A percentile compares a stretch with the other conserved stretches of the same genome.
Conservation (phyloP, 2,329 filamentous ascomycete genomes). For the Chaetomium sp. region DNA sequence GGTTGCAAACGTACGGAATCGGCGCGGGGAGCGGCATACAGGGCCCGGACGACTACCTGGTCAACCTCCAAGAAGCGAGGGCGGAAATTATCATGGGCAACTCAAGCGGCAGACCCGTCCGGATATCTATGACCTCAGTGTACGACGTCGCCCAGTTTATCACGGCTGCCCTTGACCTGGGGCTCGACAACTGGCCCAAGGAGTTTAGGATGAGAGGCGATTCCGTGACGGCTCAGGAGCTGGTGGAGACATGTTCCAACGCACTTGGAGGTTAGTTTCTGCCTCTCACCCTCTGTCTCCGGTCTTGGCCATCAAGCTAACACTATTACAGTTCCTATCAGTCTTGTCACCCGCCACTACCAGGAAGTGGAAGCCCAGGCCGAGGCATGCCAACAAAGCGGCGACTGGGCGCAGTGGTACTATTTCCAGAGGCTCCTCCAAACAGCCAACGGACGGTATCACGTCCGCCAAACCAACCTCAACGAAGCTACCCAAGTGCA, state of each 20-base stretch:
- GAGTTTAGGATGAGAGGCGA: conserved; percentile 73
- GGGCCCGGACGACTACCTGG: conserved; percentile 65
- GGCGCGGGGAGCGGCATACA: conserved; percentile 57
- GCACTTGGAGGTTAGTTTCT: conserved; percentile 51
- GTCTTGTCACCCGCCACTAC: conserved; percentile 44
- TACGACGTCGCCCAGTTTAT: conserved; percentile 72
- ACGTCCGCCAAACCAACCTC: conserved; percentile 62
- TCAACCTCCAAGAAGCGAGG: conserved; percentile 60
- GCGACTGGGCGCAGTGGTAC: conserved; percentile 52
- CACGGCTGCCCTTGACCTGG: conserved; percentile 67
- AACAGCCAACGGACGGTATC: conserved; percentile 68
- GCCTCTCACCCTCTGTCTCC: conserved; percentile 12
- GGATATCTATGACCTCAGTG: conserved; percentile 68
- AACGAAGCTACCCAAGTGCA: conserved; percentile 53
- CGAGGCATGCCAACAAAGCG: conserved; percentile 48
- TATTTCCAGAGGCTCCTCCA: conserved; percentile 65
- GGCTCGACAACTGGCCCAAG: conserved; percentile 61
- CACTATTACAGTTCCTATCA: conserved; percentile 43
- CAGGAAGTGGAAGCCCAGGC: conserved; percentile 47
- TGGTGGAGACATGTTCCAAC: conserved; percentile 54
- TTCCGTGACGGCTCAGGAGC: conserved; percentile 59
- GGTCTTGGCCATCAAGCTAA: conserved; percentile 33
- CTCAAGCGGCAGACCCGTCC: conserved; percentile 51
- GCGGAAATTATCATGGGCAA: conserved; percentile 64
- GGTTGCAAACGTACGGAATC: conserved; percentile 62